These are phyloP conservation scores for Alternaria sp. DNA, from an alignment of 2,329 filamentous ascomycete species.

Conservation along the genomic window DNA sequence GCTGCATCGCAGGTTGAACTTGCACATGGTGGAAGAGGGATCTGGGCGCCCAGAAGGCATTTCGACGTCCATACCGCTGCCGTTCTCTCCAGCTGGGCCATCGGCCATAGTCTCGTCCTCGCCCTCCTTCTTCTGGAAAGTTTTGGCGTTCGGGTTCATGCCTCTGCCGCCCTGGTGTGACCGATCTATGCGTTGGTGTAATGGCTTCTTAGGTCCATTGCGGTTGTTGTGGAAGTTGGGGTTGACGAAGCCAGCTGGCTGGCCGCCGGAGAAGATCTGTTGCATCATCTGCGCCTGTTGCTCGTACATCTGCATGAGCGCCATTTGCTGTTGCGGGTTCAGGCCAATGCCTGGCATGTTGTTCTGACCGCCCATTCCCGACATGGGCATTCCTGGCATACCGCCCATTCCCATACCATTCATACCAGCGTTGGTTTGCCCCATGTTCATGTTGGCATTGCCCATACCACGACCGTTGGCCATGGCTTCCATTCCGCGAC, in stretches of 20 bases:
- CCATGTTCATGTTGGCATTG: conserved; percentile 43
- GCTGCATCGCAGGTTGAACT: conserved; percentile 87
- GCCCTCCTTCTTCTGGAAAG: conserved; percentile 57
- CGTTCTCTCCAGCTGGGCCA: conserved; percentile 48
- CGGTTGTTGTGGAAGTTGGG: conserved; percentile 59
- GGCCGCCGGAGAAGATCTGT: conserved; percentile 47
- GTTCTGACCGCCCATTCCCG: conserved; percentile 49
- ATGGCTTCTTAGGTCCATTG: conserved; percentile 60
- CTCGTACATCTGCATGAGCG: conserved; percentile 79
- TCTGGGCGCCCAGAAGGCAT: conserved; percentile 63
- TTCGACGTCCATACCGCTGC: conserved; percentile 67
- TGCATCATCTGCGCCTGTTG: conserved; percentile 74
- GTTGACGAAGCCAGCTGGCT: conserved; percentile 62
- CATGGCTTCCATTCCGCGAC: conserved; percentile 46
- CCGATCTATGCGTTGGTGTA: conserved; percentile 74
- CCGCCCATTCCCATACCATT: conserved; percentile 42
- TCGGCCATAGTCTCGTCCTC: conserved; percentile 52
- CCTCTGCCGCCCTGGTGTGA: conserved; percentile 36
- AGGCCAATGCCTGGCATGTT: conserved; percentile 61
- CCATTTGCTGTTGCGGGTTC: conserved; percentile 74
- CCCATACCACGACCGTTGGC: conserved; percentile 51
- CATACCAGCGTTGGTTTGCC: conserved; percentile 50
- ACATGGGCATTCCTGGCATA: conserved; percentile 45
- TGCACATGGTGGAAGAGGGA: conserved; percentile 75
- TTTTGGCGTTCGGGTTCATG: conserved; percentile 63